phyloP scores from a whole-genome alignment of 495 filamentous ascomycete species.

The Penicillium psychrofluorescens region DNA sequence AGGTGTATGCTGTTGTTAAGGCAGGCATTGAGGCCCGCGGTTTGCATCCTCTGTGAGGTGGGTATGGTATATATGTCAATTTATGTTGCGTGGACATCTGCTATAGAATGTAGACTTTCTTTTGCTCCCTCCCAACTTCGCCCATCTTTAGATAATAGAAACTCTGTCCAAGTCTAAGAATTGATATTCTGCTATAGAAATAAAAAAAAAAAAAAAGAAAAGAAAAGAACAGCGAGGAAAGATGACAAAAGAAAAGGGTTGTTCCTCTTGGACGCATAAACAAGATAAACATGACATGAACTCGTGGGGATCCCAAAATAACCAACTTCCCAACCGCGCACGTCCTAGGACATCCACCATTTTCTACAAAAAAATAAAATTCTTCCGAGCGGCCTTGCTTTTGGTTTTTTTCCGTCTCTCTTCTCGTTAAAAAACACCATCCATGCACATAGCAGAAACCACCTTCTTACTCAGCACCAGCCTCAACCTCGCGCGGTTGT shows the following conservation, averaged over 20 bases:
- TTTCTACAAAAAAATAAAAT: slow-evolving; percentile 20
- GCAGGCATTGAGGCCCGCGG: slow-evolving; percentile 41
- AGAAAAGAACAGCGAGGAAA: slow-evolving; percentile 13
- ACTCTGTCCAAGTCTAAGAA: slow-evolving; percentile 3
- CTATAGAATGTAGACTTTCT: neutral
- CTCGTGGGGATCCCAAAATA: no score
- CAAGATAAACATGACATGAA: no score
- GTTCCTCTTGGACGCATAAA: no score
- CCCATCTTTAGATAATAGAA: neutral
- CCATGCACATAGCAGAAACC: slow-evolving; percentile 13
- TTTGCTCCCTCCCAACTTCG: neutral
- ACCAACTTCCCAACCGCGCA: no score
- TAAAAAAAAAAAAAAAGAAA: slow-evolving; percentile 9
- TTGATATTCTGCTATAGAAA: neutral
- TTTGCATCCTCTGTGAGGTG: slow-evolving; percentile 24
- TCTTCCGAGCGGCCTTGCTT: slow-evolving; percentile 16
- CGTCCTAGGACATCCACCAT: slow-evolving; percentile 12
- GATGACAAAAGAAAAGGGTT: slow-evolving; percentile 11
- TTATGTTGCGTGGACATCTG: neutral
- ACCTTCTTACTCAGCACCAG: slow-evolving; percentile 19
- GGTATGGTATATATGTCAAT: neutral
- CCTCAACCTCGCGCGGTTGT: slow-evolving; percentile 29
- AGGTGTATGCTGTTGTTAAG: slow-evolving; percentile 68
- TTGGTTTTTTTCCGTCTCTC: slow-evolving; percentile 9
- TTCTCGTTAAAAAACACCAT: slow-evolving; percentile 14